phyloP scores from a whole-genome alignment of 495 filamentous ascomycete genomes.

The Penicillium cataractarum region DNA sequence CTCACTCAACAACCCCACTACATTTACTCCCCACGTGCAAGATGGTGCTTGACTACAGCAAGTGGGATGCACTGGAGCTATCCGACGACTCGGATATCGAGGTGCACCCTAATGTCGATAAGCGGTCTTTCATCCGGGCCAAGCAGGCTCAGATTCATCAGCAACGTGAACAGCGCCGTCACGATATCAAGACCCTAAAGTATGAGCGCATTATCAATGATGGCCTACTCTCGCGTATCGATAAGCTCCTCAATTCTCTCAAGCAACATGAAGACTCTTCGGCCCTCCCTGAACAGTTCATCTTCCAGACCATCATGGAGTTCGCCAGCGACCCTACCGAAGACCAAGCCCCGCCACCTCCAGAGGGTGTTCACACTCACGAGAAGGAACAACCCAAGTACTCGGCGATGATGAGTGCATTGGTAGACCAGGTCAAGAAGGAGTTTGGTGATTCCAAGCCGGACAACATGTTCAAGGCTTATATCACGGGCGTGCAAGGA shows the following conservation, averaged over 20 bases:
- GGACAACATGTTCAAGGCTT: conserved; percentile 67
- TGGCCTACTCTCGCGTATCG: conserved; percentile 80
- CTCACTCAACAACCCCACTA: conserved; percentile 19
- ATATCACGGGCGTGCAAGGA: conserved; percentile 71
- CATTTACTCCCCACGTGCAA: conserved; percentile 32
- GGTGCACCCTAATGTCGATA: conserved; percentile 98
- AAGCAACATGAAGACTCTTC: conserved; percentile 68
- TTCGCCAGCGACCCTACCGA: conserved; percentile 68
- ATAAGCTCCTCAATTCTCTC: conserved; percentile 71
- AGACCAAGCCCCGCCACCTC: conserved; percentile 71
- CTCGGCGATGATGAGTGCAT: conserved; percentile 90
- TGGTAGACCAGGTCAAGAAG: conserved; percentile 94
- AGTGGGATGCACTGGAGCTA: conserved; percentile 94
- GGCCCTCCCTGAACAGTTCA: conserved; percentile 75
- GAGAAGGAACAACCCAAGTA: conserved; percentile 80
- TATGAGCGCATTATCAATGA: conserved; percentile 95
- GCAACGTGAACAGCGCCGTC: conserved; percentile 78
- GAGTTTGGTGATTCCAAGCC: conserved; percentile 72
- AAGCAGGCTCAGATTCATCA: conserved; percentile 97
- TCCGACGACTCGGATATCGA: conserved; percentile 98
- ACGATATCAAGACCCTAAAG: conserved; percentile 87
- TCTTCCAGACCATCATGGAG: conserved; percentile 87
- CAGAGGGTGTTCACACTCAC: conserved; percentile 76
- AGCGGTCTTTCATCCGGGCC: conserved; percentile 95
- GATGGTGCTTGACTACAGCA: conserved; percentile 95